A percentile compares a stretch with the other conserved stretches of the same genome.
phyloP scores from a whole-genome alignment of 768 basidiomycete species.

The Termitomyces sp. region DNA sequence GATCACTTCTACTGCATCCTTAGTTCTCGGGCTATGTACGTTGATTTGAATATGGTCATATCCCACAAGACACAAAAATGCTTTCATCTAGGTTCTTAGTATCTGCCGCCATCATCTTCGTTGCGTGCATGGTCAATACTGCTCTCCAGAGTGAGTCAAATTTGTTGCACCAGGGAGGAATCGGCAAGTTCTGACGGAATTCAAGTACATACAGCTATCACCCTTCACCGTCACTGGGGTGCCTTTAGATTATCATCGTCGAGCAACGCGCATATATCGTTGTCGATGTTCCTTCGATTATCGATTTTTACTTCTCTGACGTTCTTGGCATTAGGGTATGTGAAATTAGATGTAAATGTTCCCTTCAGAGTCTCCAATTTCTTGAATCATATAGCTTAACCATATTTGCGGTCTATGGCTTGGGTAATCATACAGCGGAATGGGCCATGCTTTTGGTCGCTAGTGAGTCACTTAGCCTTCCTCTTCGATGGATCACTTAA shows the following conservation, averaged over 20 bases:
- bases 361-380: not conserved
- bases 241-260: not conserved
- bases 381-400: not conserved
- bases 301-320: constrained; percentile 1
- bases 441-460: not conserved
- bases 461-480: not conserved
- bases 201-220: constrained; percentile 2
- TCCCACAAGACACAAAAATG: too few species aligned
- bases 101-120: not conserved
- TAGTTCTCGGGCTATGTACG: not conserved
- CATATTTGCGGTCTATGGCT: not conserved
- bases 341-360: not conserved
- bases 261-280: not conserved
- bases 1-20: constrained; percentile 1
- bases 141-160: not conserved
- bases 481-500: too few species aligned
- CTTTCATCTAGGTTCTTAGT: not conserved
- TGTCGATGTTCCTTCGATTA: constrained; percentile 1
- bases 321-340: constrained; percentile 1
- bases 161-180: not conserved
- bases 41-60: not conserved
- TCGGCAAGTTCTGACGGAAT: not conserved
- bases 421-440: not conserved
- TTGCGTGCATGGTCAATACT: not conserved
- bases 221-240: not conserved